Base-by-base conservation (phyloP, 345 rosid species). In the Reutealis trisperma region DNA sequence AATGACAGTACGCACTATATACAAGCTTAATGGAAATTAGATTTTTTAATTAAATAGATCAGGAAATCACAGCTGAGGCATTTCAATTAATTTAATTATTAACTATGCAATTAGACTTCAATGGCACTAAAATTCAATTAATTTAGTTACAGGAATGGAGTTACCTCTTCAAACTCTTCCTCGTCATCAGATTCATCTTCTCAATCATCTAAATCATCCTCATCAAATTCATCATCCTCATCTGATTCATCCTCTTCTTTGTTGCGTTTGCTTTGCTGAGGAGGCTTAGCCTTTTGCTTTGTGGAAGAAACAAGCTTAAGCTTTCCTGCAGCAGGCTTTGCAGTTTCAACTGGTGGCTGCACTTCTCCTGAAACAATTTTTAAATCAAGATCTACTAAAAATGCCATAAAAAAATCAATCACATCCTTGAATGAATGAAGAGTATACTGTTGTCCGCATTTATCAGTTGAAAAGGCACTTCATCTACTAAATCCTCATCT, bases 401-500 rank as follows among this genome's bases (percentile, higher is more conserved):
- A 45, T 5, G 14, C 27, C 47, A 24, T 44, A 14, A 14, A 15
- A n/a, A 1, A 60, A 16, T 47, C 27, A 47, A 18, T 21, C 21
- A 12, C 7, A 62, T 4, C 1, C 3, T 5, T 63, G 21, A 52
- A 25, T 5, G 4, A 64, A n/a, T 14, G 1, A 54, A 52, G 8
- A 8, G 13, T 10, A 54, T 81, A 86, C 92, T 90, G 72, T 90
- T 87, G 54, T 71, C 88, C 5, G 66, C 77, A 70, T 77, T 75
- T 42, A 15, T 51, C 24, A 84, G 0, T 1, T 77, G 86, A 55
- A 83, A 55, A 9, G 67, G 85, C 63, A 78, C 85, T 19, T 87
- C 91, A 2, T 82, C 83, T 1, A 73, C 85, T 58, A 84, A 82
- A 8, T 90, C 94, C 49, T 59, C 73, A 64, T 62, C 89, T 77